A percentile compares a stretch with the other conserved stretches of the same genome.
Conservation (phyloP, 441 rosid species). For the Hura crepitans region DNA sequence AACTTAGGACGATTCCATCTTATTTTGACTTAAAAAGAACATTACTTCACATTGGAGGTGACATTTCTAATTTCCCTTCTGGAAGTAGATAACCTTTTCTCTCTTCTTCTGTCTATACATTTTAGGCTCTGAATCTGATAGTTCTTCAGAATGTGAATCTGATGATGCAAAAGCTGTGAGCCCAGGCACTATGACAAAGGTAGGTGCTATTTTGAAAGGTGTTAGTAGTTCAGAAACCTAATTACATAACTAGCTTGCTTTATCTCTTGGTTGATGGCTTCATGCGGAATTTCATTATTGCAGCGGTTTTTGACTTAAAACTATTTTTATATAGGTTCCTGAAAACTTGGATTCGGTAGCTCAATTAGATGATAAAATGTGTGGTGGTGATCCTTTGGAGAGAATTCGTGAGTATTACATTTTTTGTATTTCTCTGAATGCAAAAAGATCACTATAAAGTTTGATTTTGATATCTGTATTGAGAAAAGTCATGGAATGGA, state of each 20-base stretch:
- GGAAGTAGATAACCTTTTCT: background rate
- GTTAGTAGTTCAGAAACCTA: background rate
- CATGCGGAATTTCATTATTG: background rate
- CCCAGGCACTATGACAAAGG: conserved; percentile 39
- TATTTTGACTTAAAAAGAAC: background rate
- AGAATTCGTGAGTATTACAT: conserved; percentile 52
- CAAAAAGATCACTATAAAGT: background rate
- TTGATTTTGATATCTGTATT: background rate
- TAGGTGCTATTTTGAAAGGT: conserved; percentile 19
- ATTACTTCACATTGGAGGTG: background rate
- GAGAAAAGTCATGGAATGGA: background rate
- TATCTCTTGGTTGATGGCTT: background rate
- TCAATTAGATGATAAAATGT: conserved; percentile 40
- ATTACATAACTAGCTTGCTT: background rate
- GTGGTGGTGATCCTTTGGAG: conserved; percentile 36
- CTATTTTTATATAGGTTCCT: conserved; percentile 32
- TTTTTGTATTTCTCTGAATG: conserved; percentile 3
- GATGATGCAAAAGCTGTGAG: conserved; percentile 40
- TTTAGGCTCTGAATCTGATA: conserved; percentile 54
- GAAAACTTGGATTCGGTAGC: conserved; percentile 38
- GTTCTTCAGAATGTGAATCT: conserved; percentile 52
- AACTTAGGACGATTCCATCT: background rate
- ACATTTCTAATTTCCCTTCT: background rate
- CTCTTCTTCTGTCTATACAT: conserved; percentile 16
- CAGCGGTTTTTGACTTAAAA: background rate